Evolutionary conservation across 805 yeast genomes (phyloP).

Genomic region (Lipomyces sp.): DNA sequence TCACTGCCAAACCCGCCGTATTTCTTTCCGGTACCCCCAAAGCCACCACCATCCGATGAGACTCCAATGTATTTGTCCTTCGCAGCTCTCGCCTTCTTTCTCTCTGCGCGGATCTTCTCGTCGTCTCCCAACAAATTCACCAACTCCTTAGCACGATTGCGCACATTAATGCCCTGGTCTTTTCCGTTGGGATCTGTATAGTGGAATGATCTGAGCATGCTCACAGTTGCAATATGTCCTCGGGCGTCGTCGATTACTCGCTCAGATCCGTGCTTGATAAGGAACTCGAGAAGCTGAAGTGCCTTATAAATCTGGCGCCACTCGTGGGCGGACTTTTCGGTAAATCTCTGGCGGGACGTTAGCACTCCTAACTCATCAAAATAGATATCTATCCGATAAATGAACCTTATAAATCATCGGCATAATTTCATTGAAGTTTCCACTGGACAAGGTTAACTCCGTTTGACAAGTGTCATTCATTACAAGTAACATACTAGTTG

Average conservation of each 20-base stretch:
- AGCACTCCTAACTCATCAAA: background rate
- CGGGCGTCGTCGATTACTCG: constrained; percentile 94
- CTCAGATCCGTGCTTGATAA: constrained; percentile 91
- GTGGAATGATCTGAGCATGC: constrained; percentile 90
- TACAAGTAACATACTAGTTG: constrained; percentile 50
- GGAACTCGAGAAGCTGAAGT: constrained; percentile 85
- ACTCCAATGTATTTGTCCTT: constrained; percentile 83
- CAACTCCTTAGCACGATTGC: constrained; percentile 85
- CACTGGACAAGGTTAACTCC: constrained; percentile 26
- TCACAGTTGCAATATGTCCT: constrained; percentile 75
- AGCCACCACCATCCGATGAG: constrained; percentile 49
- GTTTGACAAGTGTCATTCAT: background rate
- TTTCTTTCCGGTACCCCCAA: constrained; percentile 45
- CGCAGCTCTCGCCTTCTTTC: constrained; percentile 88
- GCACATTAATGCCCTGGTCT: constrained; percentile 94
- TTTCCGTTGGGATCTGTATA: constrained; percentile 91
- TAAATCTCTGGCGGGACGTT: constrained; percentile 72
- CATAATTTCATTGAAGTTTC: constrained; percentile 53
- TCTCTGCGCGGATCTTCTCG: constrained; percentile 72
- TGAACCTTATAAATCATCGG: constrained; percentile 49
- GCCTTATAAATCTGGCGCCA: constrained; percentile 99
- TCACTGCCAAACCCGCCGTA: constrained; percentile 47
- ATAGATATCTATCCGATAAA: background rate
- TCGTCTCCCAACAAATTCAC: constrained; percentile 76
- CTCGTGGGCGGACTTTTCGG: constrained; percentile 93